Percentiles rank a stretch among this genome's conserved stretches.
phyloP scores from a whole-genome alignment of 148 eudicot species.

The Beta vulgaris region DNA sequence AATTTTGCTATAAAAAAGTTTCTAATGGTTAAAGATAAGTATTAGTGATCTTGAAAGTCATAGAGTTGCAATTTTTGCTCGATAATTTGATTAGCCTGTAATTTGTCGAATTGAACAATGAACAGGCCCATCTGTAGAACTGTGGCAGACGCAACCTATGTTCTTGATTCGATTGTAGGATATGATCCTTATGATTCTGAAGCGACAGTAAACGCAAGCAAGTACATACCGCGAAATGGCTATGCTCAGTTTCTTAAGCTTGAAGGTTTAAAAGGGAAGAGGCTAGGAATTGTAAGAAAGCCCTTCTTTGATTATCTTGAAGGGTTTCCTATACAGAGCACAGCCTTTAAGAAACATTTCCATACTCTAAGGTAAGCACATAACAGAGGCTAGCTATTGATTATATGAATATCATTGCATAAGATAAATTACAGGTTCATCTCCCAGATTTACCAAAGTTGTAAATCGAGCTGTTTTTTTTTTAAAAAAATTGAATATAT shows the following conservation, averaged over 20 bases:
- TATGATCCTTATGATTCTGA: slow-evolving; percentile 34
- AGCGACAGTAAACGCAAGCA: slow-evolving; percentile 34
- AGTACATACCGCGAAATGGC: slow-evolving; percentile 42
- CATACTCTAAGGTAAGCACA: slow-evolving; percentile 33
- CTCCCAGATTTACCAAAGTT: too few species aligned
- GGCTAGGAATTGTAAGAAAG: slow-evolving; percentile 37
- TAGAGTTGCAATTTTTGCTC: too few species aligned
- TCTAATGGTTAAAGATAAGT: too few species aligned
- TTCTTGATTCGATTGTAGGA: slow-evolving; percentile 48
- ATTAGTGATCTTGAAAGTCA: too few species aligned
- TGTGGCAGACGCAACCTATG: slow-evolving; percentile 45
- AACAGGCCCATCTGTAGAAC: slow-evolving; percentile 58
- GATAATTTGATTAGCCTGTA: not conserved
- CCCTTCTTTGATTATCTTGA: slow-evolving; percentile 27
- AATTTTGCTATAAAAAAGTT: too few species aligned
- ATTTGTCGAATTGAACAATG: not conserved
- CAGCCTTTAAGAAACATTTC: slow-evolving; percentile 31
- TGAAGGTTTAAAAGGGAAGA: slow-evolving; percentile 37
- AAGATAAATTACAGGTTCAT: too few species aligned
- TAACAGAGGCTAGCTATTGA: not conserved
- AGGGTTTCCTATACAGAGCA: not conserved
- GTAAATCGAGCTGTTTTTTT: too few species aligned
- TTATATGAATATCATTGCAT: not conserved
- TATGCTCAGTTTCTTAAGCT: slow-evolving; percentile 39
- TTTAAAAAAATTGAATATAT: too few species aligned